Base-by-base conservation (phyloP, 257 asterid genomes). In the Craterostigma plantagineum region DNA sequence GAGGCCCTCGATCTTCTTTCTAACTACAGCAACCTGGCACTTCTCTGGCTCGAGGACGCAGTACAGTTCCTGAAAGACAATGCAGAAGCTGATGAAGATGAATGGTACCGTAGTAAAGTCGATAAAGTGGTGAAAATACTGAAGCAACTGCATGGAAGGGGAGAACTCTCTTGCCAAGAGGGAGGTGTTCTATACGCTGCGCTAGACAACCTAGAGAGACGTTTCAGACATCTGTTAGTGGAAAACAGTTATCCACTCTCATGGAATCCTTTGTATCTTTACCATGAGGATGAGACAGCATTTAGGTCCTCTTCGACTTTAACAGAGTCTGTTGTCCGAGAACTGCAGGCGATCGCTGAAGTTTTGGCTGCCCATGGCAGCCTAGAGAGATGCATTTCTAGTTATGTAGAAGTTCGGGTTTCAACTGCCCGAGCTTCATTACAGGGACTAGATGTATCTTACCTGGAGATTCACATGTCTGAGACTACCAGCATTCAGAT, bases 41-140 rank as follows among this genome's bases (percentile, higher is more conserved):
- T 71, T 47, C 52, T 73, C 44, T 87, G 97, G 95, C 67, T 87
- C 27, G 77, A 81, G 38, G 92, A 71, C 10, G 75, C 68, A 33
- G 36, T 62, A 37, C 68, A 50, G 16, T 61, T 65, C 38, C 60
- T 76, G 48, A 45, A 54, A 18, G 54, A 38, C 33, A 43, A 41
- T 3, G 61, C 50, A 6, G 50, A 48, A 43, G 50, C 45, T 36
- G 64, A 46, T 2, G 68, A 61, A 2, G 68, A 59, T 36, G 68
- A 60, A 15, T 55, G 63, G 70, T 72, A 67, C 53, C 42, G 62
- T 17, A 18, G 14, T 7, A 68, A 61, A 17, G 60, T 73, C 46
- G 55, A 53, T 40, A 71, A 56, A 50, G 60, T 65, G 9, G 10
- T 79, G 63, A 54, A 45, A 37, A 63, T 66, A 35, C 64, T 81